Conservation (phyloP, 495 filamentous ascomycete species). For the Elasticomyces elasticus region DNA sequence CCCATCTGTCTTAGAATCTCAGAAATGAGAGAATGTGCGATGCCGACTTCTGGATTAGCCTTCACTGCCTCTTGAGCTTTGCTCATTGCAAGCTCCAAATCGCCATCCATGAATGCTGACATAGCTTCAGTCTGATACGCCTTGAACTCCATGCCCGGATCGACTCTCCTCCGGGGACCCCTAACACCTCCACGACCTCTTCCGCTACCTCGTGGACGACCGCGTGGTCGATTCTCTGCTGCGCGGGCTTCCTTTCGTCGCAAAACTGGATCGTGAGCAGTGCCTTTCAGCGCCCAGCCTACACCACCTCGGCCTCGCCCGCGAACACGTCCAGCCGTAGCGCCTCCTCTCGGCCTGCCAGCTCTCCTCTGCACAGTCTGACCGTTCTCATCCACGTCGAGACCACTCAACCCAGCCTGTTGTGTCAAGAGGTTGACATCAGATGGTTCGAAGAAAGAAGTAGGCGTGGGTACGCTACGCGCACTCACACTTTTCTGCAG, state of each 20-base stretch:
- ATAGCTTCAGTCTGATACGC: constrained; percentile 10
- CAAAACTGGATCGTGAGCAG: neutral
- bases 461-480: neutral
- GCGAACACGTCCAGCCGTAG: neutral
- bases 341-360: neutral
- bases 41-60: constrained; percentile 73
- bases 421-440: neutral
- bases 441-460: neutral
- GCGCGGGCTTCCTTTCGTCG: neutral
- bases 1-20: constrained; percentile 62
- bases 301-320: neutral
- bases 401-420: neutral
- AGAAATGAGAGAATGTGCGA: constrained; percentile 65
- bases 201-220: neutral
- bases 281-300: neutral
- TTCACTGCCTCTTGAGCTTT: constrained; percentile 60
- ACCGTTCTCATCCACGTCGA: neutral
- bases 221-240: neutral
- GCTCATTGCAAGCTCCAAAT: constrained; percentile 54
- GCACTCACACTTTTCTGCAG: neutral
- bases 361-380: neutral
- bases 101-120: constrained; percentile 32
- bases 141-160: constrained; percentile 21
- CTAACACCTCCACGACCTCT: neutral
- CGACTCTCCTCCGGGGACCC: neutral